A percentile compares a stretch with the other conserved stretches of the same genome.
These are phyloP conservation scores for Logfia minima DNA, from an alignment of 129 eudicot species.

Conservation along the genomic window DNA sequence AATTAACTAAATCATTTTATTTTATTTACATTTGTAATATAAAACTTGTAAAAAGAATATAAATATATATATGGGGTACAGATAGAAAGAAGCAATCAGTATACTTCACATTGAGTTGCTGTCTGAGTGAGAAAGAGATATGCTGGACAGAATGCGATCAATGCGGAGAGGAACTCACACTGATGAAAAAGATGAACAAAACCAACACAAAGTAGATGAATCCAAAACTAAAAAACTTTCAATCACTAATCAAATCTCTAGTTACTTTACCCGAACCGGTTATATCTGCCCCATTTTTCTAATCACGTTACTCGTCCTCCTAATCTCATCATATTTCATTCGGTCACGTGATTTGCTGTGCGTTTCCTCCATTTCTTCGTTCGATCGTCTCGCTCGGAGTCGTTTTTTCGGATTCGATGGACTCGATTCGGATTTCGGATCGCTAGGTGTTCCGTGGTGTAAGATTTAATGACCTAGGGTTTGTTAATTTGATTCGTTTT, in stretches of 20 bases:
- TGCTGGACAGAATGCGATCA: constrained; percentile 67
- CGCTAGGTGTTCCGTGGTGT: constrained; percentile 95
- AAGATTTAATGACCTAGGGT: constrained; percentile 32
- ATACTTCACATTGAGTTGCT: background rate
- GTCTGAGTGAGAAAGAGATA: constrained; percentile 36
- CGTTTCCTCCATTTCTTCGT: constrained; percentile 52
- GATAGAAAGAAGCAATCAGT: background rate
- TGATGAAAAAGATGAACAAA: constrained; percentile 41
- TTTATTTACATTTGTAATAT: no score
- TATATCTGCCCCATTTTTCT: constrained; percentile 49
- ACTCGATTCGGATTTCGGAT: constrained; percentile 79
- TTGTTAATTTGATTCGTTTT: background rate
- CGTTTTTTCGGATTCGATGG: constrained; percentile 73
- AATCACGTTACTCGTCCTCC: constrained; percentile 30
- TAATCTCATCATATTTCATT: constrained; percentile 39
- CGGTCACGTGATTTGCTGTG: constrained; percentile 64
- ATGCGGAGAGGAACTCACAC: constrained; percentile 57
- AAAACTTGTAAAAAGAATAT: no score
- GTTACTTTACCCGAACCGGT: constrained; percentile 61
- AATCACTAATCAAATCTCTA: constrained; percentile 42
- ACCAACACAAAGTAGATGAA: constrained; percentile 53
- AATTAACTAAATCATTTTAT: no score
- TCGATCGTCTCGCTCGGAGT: constrained; percentile 59
- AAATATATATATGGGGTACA: no score
- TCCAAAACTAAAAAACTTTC: constrained; percentile 74